phyloP scores from a whole-genome alignment of 2,329 filamentous ascomycete genomes.

The Fusarium brachygibbosum region DNA sequence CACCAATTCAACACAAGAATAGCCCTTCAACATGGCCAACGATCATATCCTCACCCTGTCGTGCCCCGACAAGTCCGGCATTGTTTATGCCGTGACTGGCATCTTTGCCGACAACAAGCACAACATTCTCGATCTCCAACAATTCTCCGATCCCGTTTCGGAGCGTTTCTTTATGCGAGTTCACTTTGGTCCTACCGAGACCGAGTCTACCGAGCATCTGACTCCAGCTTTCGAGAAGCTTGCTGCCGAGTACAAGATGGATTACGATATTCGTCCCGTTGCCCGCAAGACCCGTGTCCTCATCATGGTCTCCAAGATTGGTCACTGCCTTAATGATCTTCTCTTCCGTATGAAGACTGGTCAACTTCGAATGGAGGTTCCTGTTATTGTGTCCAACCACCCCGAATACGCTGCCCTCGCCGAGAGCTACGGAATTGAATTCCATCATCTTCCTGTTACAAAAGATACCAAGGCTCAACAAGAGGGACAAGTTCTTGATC shows the following conservation, averaged over 20 bases:
- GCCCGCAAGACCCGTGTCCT: conserved; percentile 79
- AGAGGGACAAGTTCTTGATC: conserved; percentile 77
- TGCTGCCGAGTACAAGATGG: conserved; percentile 74
- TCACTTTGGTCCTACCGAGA: conserved; percentile 76
- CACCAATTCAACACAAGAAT: conserved; percentile 1
- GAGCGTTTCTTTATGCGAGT: conserved; percentile 90
- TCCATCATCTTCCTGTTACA: conserved; percentile 84
- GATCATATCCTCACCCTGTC: conserved; percentile 84
- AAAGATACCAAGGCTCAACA: conserved; percentile 82
- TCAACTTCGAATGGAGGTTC: conserved; percentile 81
- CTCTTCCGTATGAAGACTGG: conserved; percentile 82
- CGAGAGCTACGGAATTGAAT: conserved; percentile 80
- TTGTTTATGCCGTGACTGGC: conserved; percentile 86
- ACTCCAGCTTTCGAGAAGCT: conserved; percentile 70
- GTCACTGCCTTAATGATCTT: conserved; percentile 86
- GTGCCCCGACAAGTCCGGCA: conserved; percentile 86
- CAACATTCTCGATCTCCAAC: conserved; percentile 87
- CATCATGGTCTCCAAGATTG: conserved; percentile 92
- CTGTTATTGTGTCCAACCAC: conserved; percentile 86
- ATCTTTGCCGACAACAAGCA: conserved; percentile 79
- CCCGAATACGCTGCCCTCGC: conserved; percentile 78
- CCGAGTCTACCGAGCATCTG: conserved; percentile 64
- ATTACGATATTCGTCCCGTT: conserved; percentile 77
- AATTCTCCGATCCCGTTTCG: conserved; percentile 82
- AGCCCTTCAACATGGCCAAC: conserved; percentile 56